Percentiles rank a stretch among this genome's conserved stretches.
These are phyloP conservation scores for Dendrobium officinale DNA, from an alignment of 106 monocot genomes.

Conservation along the genomic window DNA sequence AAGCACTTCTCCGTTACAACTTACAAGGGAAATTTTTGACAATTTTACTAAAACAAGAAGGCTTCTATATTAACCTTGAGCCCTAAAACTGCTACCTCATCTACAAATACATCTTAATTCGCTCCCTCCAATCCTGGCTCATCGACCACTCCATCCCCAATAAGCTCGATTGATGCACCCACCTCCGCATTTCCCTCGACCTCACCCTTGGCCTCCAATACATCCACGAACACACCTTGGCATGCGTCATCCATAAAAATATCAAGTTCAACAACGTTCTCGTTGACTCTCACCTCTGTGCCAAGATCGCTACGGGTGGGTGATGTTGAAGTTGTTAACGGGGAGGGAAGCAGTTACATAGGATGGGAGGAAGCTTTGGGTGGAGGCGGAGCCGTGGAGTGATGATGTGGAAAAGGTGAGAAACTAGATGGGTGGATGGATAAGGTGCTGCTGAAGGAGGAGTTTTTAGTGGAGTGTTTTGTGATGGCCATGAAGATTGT, in stretches of 20 bases:
- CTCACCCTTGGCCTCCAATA: constrained; percentile 80
- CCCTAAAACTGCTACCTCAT: constrained; percentile 56
- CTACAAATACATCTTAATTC: constrained; percentile 68
- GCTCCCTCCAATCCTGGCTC: constrained; percentile 64
- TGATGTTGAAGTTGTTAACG: constrained; percentile 70
- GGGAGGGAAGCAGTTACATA: constrained; percentile 40
- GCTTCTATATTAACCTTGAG: constrained; percentile 69
- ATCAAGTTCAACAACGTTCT: constrained; percentile 74
- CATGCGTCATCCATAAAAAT: constrained; percentile 83
- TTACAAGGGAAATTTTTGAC: no score
- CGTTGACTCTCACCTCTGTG: constrained; percentile 43
- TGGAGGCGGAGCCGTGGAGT: constrained; percentile 35
- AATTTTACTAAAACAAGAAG: constrained; percentile 47
- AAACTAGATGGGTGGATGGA: constrained; percentile 60
- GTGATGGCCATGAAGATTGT: constrained; percentile 38
- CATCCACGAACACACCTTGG: constrained; percentile 94
- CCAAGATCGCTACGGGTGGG: constrained; percentile 82
- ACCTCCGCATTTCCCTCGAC: constrained; percentile 61
- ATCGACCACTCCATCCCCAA: constrained; percentile 15
- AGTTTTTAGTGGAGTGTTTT: constrained; percentile 37
- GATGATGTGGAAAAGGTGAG: constrained; percentile 21
- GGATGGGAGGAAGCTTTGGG: constrained; percentile 52
- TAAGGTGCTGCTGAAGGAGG: constrained; percentile 19
- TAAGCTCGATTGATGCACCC: constrained; percentile 51
- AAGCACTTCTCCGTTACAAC: no score